Base-by-base conservation (phyloP, 2,329 filamentous ascomycete genomes). In the Beauveria pseudobassiana region DNA sequence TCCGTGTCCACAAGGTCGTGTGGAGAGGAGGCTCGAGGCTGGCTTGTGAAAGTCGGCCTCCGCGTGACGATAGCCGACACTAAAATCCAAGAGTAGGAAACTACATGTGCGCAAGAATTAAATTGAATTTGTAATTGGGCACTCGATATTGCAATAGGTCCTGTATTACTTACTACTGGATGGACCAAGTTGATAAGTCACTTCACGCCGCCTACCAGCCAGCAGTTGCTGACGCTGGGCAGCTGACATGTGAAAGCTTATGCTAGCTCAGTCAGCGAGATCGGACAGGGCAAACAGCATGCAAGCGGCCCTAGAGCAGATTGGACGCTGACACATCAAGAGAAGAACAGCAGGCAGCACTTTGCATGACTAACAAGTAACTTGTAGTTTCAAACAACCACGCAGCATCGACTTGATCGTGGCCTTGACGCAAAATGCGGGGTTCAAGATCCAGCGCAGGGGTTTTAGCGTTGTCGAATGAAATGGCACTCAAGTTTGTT, bases 1-100 rank as follows among this genome's bases (percentile, higher is more conserved):
- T 43, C 12, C 2, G 40, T 48, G 28, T 34, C 50, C 34, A 20
- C 50, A 42, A 18, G 43, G 22, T 28, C 18, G 53, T 45, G 53
- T 55, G 53, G 53, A 42, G 53, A 34, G 53, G 40, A 55, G 18
- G 16, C 30, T 53, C 12, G 50, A 30, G 42, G 53, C 53, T 56
- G 43, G 54, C 54, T 56, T 56, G 54, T 56, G 54, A 56, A 56
- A 45, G 54, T 46, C 26, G 28, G 43, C 43, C 43, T 43, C 18
- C 43, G 43, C 54, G 54, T 56, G 54, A 56, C 43, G 26, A 20
- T 9, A 16, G 54, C 42, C 6, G 28, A 30, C 42, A 46, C n/a
- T 22, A 20, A 42, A 56, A 45, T 45, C 18, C 3, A 38, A 20
- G 22, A 34, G 18, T 12, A 38, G 3, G 9, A 52, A 22, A 8